Evolutionary conservation across 306 rosid genomes (phyloP).

Genomic region (Oemleria cerasiformis): DNA sequence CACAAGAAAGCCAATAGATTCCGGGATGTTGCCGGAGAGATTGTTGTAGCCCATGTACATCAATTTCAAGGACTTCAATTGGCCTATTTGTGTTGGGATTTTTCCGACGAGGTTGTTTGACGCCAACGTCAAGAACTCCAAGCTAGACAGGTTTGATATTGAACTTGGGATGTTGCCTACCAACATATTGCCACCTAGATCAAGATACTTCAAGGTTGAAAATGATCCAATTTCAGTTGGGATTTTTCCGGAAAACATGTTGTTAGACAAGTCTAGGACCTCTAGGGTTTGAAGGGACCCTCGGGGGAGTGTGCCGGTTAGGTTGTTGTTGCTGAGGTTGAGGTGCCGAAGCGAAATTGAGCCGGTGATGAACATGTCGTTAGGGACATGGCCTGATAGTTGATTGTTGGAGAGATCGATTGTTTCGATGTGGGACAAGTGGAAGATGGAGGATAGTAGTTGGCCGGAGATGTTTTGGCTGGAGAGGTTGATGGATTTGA

Average conservation of each 20-base stretch:
- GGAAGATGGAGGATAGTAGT: conserved; percentile 46
- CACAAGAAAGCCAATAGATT: conserved; percentile 47
- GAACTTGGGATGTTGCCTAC: conserved; percentile 65
- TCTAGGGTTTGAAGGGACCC: conserved; percentile 41
- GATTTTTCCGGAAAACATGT: conserved; percentile 74
- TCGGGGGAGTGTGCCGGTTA: conserved; percentile 64
- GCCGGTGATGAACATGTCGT: conserved; percentile 17
- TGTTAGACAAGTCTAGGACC: conserved; percentile 76
- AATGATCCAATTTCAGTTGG: conserved; percentile 55
- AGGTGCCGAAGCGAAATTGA: conserved; percentile 46
- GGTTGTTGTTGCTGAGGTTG: conserved; percentile 80
- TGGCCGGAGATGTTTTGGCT: conserved; percentile 65
- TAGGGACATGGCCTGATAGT: conserved; percentile 42
- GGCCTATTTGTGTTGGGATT: conserved; percentile 51
- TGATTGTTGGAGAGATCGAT: conserved; percentile 84
- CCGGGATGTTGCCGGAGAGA: conserved; percentile 74
- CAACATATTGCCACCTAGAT: conserved; percentile 78
- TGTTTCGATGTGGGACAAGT: conserved; percentile 34
- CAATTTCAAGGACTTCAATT: conserved; percentile 61
- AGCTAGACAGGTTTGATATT: conserved; percentile 45
- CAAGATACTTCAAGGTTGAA: conserved; percentile 52
- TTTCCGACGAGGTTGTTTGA: conserved; percentile 72
- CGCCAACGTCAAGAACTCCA: conserved; percentile 70
- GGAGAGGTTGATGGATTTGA: conserved; percentile 46
- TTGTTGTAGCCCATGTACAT: conserved; percentile 88